Evolutionary conservation across 2,329 filamentous ascomycete genomes (phyloP), one percentile per base, ranked within the genome.

Genomic region (Stachybotrys echinatus): DNA sequence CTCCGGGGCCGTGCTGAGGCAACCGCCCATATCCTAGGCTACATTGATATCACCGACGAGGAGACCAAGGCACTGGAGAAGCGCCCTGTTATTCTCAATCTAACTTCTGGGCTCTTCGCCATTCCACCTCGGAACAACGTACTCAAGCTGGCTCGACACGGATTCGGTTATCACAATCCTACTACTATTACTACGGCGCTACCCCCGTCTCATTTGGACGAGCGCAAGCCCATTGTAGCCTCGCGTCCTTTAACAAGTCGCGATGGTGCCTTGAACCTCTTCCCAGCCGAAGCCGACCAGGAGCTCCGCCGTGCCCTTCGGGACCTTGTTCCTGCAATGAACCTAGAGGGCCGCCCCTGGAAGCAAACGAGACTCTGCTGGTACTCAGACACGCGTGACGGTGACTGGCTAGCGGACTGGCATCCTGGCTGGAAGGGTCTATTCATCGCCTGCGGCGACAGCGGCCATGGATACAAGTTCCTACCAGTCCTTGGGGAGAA

Each of bases 1-100:
- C 74, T 96, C 1, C 76, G 84, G 44, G 89, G 89, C 22, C 81
- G 88, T 42, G 85, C 84, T 38, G 80, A 87, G 55, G 88, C 92
- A 3, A 95, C 90, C 0, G 92, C 89, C 14, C 92, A 97, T 61
- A 80, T 82, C 1, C 65, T 97, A 22, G 87, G 80, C 12, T 96
- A 95, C 70, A 73, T 96, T 56, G 76, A 83, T 55, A 78, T 97
- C 58, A 87, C 83, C 0, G 72, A 81, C 17, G 78, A 80, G 5
- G 92, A 96, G 68, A 83, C 92, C 67, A 72, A 74, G 17, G 66
- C 67, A 4, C 73, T 96, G 12, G 74, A 73, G 40, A 70, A 80
- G 31, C 83, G 85, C 61, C 92, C 92, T 0, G 87, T 90, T 2
- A 69, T 89, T 20, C 70, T 92, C 39, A 89, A 90, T 68, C 74